Conservation (phyloP, 2,329 filamentous ascomycete genomes). For the Colletotrichum sojae region DNA sequence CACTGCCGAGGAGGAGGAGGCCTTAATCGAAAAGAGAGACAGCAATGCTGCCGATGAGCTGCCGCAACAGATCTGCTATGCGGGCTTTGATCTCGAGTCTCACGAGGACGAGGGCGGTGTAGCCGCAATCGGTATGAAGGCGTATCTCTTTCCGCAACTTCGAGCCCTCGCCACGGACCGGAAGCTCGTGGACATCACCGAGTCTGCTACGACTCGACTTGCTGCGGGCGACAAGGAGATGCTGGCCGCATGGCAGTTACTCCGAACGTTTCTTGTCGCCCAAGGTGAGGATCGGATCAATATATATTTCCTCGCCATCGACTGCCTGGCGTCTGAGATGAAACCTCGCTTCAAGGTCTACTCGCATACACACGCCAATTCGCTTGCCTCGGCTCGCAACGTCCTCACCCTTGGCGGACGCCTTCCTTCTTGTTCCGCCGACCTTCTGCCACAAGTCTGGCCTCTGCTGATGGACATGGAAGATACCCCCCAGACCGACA, state of each 20-base stretch:
- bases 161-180: constrained; percentile 21
- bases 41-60: not conserved
- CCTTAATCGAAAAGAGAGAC: not conserved
- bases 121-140: constrained; percentile 24
- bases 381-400: constrained; percentile 6
- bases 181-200: constrained; percentile 1
- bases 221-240: not conserved
- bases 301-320: constrained; percentile 10
- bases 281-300: not conserved
- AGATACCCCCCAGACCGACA: not conserved
- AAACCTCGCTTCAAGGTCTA: constrained; percentile 23
- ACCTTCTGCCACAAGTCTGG: constrained; percentile 1
- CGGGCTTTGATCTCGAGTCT: constrained; percentile 27
- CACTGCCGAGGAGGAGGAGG: constrained; percentile 6
- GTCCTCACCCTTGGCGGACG: constrained; percentile 6
- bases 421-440: not conserved
- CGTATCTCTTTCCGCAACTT: constrained; percentile 32
- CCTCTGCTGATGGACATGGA: constrained; percentile 20
- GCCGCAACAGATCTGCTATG: constrained; percentile 17
- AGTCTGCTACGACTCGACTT: not conserved
- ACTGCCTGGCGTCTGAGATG: not conserved
- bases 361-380: constrained; percentile 6
- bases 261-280: not conserved
- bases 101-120: constrained; percentile 3
- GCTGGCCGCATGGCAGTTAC: not conserved